Base-by-base conservation (phyloP, 2,329 filamentous ascomycete genomes). In the Fusarium cicatricum region DNA sequence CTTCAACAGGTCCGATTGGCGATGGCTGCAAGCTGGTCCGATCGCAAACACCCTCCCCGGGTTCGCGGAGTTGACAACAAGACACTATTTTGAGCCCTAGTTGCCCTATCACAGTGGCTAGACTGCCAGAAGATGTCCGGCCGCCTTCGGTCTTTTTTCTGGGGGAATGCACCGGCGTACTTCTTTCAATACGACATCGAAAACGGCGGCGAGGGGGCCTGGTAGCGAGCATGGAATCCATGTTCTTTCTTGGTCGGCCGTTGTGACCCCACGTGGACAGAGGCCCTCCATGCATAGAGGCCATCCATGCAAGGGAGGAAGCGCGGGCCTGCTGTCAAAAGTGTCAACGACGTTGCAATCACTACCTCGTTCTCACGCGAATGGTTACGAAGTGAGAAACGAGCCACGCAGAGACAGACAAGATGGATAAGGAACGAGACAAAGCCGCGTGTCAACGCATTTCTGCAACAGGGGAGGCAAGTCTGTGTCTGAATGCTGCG, bases 241-340 rank as follows among this genome's bases (percentile, higher is more conserved):
- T 49, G 37, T 28, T n/a, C 29, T 44, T 52, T 39, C 38, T 16
- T 40, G 23, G 32, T 29, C 31, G 55, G 47, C 60, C 19, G 60
- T 61, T 64, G 44, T 12, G 42, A 51, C 34, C 51, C 44, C 52
- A 61, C 52, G 60, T 50, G 60, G 60, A 44, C 44, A 26, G 34
- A 29, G 37, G 28, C 19, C 12, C 4, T 7, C 4, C 7, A 23
- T 23, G 4, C 21, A 7, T 23, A 23, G n/a, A n/a, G n/a, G n/a
- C n/a, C n/a, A n/a, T n/a, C 7, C 7, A 47, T 41, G 36, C 39
- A 28, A 46, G 36, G 40, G 34, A 49, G 23, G 58, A 48, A 51
- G 49, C 60, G 50, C 52, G 55, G 60, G 40, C 55, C 60, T 40
- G 42, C 11, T 58, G 39, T 33, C 55, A 51, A 42, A 62, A 40